Base-by-base conservation (phyloP, 228 moss, liverwort and hornwort genomes). In the Sphagnum fallax region DNA sequence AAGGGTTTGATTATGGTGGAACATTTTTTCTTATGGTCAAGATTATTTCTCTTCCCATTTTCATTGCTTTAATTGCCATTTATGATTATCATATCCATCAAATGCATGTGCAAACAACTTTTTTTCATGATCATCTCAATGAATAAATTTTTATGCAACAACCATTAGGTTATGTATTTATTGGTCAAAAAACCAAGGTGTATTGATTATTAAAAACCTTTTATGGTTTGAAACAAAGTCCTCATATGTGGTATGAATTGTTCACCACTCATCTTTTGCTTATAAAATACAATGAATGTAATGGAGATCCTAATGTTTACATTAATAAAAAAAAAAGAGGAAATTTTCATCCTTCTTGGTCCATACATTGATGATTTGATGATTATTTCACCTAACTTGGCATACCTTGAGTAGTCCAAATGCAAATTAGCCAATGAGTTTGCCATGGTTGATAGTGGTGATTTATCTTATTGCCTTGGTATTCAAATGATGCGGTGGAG, bases 21-120 rank as follows among this genome's bases (percentile, higher is more conserved):
- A 67, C 50, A 5, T 67, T 67, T n/a, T 13, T 51, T 51, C 67
- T 51, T 5, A 14, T 67, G 16, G 52, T 52, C 16, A 67, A 67
- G n/a, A 16, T 16, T n/a, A 63, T 0, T 16, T 63, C 63, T 8
- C 63, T 63, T 0, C 53, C 1, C 7, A 12, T 55, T 55, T 12
- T 55, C 12, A 1, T 55, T 55, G 53, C 53, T 12, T 55, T 55
- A 55, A 12, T 12, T 55, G 53, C 53, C 53, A 55, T 55, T 7
- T 55, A 55, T 55, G 5, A 66, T 12, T 55, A 55, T 55, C 53
- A 55, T 55, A 7, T 55, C 7, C 53, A 55, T 55, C 53, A 55
- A 12, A 7, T 55, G 48, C 0, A 50, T 55, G 53, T 55, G 9
- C 53, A 55, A 12, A 55, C 1, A 7, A 12, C 1, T 55, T 53